Evolutionary conservation across 129 eudicot genomes (phyloP), one percentile per base, ranked within the genome.

Genomic region (Artemisia argyi): DNA sequence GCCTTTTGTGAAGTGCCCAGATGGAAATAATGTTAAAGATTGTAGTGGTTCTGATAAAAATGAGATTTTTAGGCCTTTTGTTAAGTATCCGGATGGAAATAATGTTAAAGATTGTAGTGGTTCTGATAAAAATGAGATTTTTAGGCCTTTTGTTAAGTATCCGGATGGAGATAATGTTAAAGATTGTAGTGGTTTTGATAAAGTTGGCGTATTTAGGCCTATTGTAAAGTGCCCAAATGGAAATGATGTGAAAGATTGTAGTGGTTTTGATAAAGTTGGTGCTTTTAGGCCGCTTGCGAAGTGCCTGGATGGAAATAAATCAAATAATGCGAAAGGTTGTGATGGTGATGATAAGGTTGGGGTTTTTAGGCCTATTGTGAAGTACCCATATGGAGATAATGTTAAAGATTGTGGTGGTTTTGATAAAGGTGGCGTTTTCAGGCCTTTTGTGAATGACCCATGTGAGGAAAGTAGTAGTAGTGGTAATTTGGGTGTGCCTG

Each of bases 401-500:
- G 46, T 39, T 39, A 39, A 39, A 39, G 46, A 39, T 39, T 7
- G 46, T 39, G 39, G 39, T 32, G 10, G 46, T 39, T 39, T 39
- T 39, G 9, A 6, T 39, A 39, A 39, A 7, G 46, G 46, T 39
- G 46, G 46, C 46, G 2, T 39, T 39, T 7, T 39, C 6, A 7
- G 46, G 11, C 10, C 46, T 39, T 39, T 39, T 35, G 44, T 79
- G 46, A 55, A 68, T 60, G 55, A 3, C 71, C 48, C 74, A 17
- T 63, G 70, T 75, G 82, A 79, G 66, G 78, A 61, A 62, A 85
- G 57, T 57, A 26, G 79, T 12, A 64, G 46, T 65, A 65, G 61
- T 48, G 20, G 20, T 44, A 83, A 71, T 30, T n/a, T 65, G 51
- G 39, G 76, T 50, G 48, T 79, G 30, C 92, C 96, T 12, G 56